Base-by-base conservation (phyloP, 805 yeast species). In the Sugiyamaella smithiae region DNA sequence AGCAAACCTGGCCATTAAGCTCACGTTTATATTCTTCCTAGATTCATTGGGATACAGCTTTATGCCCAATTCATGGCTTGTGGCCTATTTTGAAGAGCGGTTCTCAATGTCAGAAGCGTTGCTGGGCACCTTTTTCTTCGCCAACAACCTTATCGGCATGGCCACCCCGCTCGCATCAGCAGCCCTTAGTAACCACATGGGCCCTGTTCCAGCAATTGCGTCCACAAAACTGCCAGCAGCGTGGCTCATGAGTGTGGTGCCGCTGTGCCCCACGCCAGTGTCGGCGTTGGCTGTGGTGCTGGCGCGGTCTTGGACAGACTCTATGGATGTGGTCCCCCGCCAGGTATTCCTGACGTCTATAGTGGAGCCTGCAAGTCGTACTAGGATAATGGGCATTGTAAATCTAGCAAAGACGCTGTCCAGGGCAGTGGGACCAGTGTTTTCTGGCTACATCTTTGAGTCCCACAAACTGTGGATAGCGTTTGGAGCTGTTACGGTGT, bases 251-350 rank as follows among this genome's bases (percentile, higher is more conserved):
- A 71, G 78, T 1, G 43, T 72, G 11, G 70, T 81, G 8, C 86
- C 88, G 4, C 53, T 76, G 2, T 67, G 74, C 5, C 70, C 74
- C 14, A 50, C 52, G 19, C 59, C 59, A 32, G 52, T 69, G n/a
- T 51, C 62, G 0, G 85, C 91, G 0, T 72, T 85, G 23, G 47
- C 68, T 0, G 65, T 80, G 4, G 69, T 85, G 28, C 55, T 82
- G 17, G 62, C 77, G 22, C 80, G 86, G 54, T 81, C 81, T 51
- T 68, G 82, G 1, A 78, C 88, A 0, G 73, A 82, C 1, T 80
- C 90, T 1, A 88, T 89, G 90, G 97, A 89, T 63, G 96, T 88
- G 24, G 93, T 88, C 2, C 96, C 97, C 5, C 77, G 97, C 45
- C 96, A 88, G 66, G 78, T 88, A 6, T 71, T 89, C 35, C 67